Base-by-base conservation (phyloP, 352 stramenopile genomes). In the Phytophthora sansomeana region DNA sequence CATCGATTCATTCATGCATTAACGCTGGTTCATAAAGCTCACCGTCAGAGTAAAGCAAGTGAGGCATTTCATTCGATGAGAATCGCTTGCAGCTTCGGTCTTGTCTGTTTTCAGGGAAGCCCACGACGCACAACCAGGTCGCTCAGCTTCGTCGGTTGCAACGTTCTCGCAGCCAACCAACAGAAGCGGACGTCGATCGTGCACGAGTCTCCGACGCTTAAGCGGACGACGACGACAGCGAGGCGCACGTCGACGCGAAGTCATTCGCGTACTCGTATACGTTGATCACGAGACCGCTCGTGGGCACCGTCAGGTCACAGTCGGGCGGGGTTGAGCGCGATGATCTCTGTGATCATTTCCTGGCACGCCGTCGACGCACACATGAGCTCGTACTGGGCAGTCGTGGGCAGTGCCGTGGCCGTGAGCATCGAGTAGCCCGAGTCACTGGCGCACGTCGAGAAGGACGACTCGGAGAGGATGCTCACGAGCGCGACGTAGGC, bases 351-450 rank as follows among this genome's bases (percentile, higher is more conserved):
- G 28, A 74, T 69, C 60, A 74, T 60, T 13, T 11, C 57, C 28
- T 71, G n/a, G 44, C 67, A 74, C 6, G 67, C 67, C 9, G 59
- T 70, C 4, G 59, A 67, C 26, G 54, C 36, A 21, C 67, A 71
- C 67, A 74, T 74, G 33, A 60, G 41, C 21, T 58, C 19, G 55
- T 71, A 70, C 60, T 74, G 66, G 14, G 44, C 66, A 0, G 35
- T 56, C 10, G 66, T 71, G 35, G 67, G 60, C n/a, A 71, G 54
- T 16, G 60, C 19, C 21, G 60, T 70, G 19, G 67, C 60, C 41
- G 60, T 66, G 36, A 74, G 43, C 53, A 74, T 69, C 9, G 54
- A 74, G 50, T 75, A 75, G 36, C 54, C 55, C n/a, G 61, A 75
- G 55, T 63, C 61, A 0, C 10, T 59, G 11, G 55, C 14, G 56